Evolutionary conservation across 192 early-diverging fungal species (phyloP), one percentile per base, ranked within the genome.

Genomic region (Mycoemilia scoparia): DNA sequence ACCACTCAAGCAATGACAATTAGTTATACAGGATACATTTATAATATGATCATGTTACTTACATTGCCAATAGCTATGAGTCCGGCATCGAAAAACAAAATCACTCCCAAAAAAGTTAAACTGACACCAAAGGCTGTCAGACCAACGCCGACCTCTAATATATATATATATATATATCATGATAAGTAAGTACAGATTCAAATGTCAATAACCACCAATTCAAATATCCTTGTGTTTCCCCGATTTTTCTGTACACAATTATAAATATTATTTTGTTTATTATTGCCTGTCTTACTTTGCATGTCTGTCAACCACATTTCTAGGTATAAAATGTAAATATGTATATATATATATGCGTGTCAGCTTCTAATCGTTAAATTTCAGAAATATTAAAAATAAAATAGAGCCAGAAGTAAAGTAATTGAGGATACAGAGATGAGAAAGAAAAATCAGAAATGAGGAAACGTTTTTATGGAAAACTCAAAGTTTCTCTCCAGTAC

Each of bases 1-100:
- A n/a, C n/a, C n/a, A n/a, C n/a, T n/a, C n/a, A n/a, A n/a, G n/a
- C n/a, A n/a, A n/a, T n/a, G 14, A 8, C 21, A n/a, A 21, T 12
- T 18, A 9, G 21, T 7, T 13, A 1, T 28, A 1, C n/a, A 4
- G 4, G 10, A 48, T 14, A 16, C 28, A 47, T 18, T 2, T 35
- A 26, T 13, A 32, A 14, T 9, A 24, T 5, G 36, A 36, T 18
- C 37, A 18, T 7, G 31, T 21, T 17, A 17, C 71, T 57, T 76
- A 87, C 84, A 57, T 96, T 95, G 43, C 92, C 92, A 38, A 96
- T 92, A 12, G 90, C 89, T 24, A 97, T 64, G 14, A 97, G 55
- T 2, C 92, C 92, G 1, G 77, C 76, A 42, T 97, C 92, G 62
- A 97, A 95, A 41, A 97, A 77, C 52, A 97, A 57, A 36, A 92